Percentiles rank a stretch among this genome's conserved stretches.
Conservation (phyloP, 768 basidiomycete genomes). For the Dendrothele bispora region DNA sequence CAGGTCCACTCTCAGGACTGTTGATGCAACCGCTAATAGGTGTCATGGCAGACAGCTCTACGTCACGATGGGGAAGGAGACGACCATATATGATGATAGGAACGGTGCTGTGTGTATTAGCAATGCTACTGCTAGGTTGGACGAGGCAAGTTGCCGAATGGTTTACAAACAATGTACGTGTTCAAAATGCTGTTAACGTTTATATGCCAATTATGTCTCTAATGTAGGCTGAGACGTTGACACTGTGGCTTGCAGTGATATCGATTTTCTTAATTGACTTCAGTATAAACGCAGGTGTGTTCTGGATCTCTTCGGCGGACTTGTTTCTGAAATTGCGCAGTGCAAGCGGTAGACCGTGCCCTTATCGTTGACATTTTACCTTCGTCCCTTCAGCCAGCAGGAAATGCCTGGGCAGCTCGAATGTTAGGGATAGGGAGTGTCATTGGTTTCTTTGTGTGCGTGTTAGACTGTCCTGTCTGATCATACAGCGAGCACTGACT, state of each 20-base stretch:
- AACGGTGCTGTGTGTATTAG: constrained; percentile 60
- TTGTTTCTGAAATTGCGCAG: constrained; percentile 30
- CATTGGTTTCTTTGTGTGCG: constrained; percentile 85
- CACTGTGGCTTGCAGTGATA: constrained; percentile 69
- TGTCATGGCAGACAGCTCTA: constrained; percentile 81
- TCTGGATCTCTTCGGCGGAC: not conserved
- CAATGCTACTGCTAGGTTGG: constrained; percentile 84
- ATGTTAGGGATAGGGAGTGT: constrained; percentile 89
- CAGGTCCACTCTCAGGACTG: constrained; percentile 87
- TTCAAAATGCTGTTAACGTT: not conserved
- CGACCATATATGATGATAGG: constrained; percentile 84
- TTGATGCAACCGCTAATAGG: constrained; percentile 91
- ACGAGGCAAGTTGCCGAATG: constrained; percentile 64
- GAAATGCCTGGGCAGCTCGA: constrained; percentile 95
- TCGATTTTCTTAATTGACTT: constrained; percentile 73
- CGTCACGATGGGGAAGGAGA: constrained; percentile 80
- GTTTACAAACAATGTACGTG: constrained; percentile 29
- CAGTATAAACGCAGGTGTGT: constrained; percentile 52
- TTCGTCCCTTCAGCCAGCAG: constrained; percentile 70
- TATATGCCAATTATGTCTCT: not conserved
- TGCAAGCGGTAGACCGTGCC: constrained; percentile 89
- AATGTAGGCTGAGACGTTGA: constrained; percentile 35
- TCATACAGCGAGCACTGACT: not conserved
- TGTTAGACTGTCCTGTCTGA: constrained; percentile 10
- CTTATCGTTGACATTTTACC: constrained; percentile 86